phyloP scores from a whole-genome alignment of 2,329 filamentous ascomycete species.

The Sordariomycetes sp. region DNA sequence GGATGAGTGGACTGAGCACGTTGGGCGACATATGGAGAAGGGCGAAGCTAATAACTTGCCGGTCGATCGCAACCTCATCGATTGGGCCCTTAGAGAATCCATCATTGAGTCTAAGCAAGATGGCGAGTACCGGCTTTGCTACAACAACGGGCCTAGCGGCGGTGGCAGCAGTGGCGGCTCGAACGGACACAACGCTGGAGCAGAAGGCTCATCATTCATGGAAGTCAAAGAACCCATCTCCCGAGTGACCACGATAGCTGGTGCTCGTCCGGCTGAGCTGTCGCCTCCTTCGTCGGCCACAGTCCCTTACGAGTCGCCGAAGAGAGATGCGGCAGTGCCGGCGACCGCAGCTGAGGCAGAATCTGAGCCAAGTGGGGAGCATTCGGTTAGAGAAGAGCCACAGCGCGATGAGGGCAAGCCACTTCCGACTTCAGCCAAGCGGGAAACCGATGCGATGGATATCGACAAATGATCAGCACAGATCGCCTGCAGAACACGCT shows the following conservation, averaged over 20 bases:
- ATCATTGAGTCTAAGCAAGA: slow-evolving; percentile 44
- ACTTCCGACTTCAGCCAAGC: neutral
- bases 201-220: neutral
- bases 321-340: too few relatives aligned
- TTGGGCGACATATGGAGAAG: slow-evolving; percentile 81
- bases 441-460: neutral
- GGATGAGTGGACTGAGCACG: slow-evolving; percentile 89
- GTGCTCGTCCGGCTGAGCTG: too few relatives aligned
- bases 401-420: too few relatives aligned
- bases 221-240: neutral
- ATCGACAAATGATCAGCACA: slow-evolving; percentile 1
- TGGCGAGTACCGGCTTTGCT: slow-evolving; percentile 3
- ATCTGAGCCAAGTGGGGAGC: neutral
- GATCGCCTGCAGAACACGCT: too few relatives aligned
- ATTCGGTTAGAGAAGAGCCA: neutral
- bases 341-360: neutral
- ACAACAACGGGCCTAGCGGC: too few relatives aligned
- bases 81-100: slow-evolving; percentile 54
- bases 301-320: too few relatives aligned
- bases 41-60: slow-evolving; percentile 48
- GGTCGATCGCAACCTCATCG: slow-evolving; percentile 47
- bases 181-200: neutral
- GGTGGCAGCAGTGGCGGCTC: too few relatives aligned
- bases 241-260: too few relatives aligned
- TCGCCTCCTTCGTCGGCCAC: too few relatives aligned